phyloP scores from a whole-genome alignment of 768 basidiomycete species.

The Psilocybe sp. region DNA sequence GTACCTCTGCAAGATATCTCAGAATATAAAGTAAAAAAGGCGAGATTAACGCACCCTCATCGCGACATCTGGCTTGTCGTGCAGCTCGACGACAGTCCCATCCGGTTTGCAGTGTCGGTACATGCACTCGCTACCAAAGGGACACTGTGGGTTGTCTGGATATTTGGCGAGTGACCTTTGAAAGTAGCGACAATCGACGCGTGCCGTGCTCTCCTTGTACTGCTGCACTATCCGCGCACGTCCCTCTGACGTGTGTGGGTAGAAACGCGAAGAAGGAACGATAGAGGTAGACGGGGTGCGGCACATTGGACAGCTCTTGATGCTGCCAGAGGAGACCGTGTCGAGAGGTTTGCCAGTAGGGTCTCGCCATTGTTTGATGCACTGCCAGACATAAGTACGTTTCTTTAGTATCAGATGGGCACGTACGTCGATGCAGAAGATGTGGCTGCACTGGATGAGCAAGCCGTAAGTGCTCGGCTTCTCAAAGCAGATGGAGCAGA shows the following conservation, averaged over 20 bases:
- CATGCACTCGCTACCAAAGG: slow-evolving; percentile 80
- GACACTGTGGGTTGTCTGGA: slow-evolving; percentile 54
- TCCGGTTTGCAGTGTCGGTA: slow-evolving; percentile 70
- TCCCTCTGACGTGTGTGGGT: slow-evolving; percentile 46
- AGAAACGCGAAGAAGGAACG: slow-evolving; percentile 71
- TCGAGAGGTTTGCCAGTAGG: slow-evolving; percentile 50
- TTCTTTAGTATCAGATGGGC: not conserved
- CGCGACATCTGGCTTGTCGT: slow-evolving; percentile 40
- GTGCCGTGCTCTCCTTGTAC: slow-evolving; percentile 75
- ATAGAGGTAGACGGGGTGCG: slow-evolving; percentile 65
- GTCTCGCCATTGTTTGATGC: slow-evolving; percentile 78
- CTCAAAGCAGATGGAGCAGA: slow-evolving; percentile 76
- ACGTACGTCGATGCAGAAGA: slow-evolving; percentile 71
- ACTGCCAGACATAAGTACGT: slow-evolving; percentile 36
- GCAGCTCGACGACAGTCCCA: slow-evolving; percentile 38
- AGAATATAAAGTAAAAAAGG: not conserved
- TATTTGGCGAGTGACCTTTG: slow-evolving; percentile 41
- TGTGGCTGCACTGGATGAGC: slow-evolving; percentile 71
- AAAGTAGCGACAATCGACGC: slow-evolving; percentile 70
- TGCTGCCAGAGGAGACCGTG: slow-evolving; percentile 51
- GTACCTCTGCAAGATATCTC: not conserved
- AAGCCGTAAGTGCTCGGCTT: slow-evolving; percentile 67
- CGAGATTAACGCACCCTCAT: slow-evolving; percentile 40
- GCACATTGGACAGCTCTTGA: slow-evolving; percentile 80
- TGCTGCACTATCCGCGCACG: slow-evolving; percentile 50